Percentiles rank a stretch among this genome's conserved stretches.
Conservation (phyloP, 148 eudicot species). For the Cornus kousa region DNA sequence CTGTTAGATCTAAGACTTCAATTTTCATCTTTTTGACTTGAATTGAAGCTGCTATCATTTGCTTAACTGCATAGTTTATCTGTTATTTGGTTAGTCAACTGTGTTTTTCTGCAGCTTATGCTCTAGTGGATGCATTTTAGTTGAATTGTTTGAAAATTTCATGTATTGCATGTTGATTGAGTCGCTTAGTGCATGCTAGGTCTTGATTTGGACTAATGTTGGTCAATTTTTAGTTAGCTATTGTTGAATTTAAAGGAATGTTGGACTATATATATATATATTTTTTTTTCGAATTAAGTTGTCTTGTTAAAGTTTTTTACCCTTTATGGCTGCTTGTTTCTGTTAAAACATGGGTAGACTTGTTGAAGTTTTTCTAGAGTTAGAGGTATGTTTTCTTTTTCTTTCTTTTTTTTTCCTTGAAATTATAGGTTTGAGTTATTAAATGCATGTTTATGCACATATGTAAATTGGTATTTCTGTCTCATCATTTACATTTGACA, state of each 20-base stretch:
- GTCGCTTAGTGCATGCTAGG: not conserved
- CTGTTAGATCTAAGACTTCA: conserved; percentile 1
- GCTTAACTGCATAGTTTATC: not conserved
- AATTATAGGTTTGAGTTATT: too few species aligned
- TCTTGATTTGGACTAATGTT: not conserved
- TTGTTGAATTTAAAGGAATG: not conserved
- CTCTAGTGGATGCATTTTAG: not conserved
- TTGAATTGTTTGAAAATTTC: not conserved
- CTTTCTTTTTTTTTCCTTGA: too few species aligned
- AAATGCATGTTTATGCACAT: too few species aligned
- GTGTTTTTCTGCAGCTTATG: not conserved
- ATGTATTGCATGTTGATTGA: not conserved
- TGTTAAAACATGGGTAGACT: too few species aligned
- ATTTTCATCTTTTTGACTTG: not conserved
- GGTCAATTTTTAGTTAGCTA: not conserved
- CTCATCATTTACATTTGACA: too few species aligned
- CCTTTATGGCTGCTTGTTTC: not conserved
- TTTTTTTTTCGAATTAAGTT: not conserved
- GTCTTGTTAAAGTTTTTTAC: not conserved
- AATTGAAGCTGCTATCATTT: not conserved
- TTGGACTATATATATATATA: not conserved
- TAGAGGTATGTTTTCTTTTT: too few species aligned
- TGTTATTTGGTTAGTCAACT: not conserved
- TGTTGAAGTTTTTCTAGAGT: too few species aligned
- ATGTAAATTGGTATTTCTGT: too few species aligned